A percentile compares a stretch with the other conserved stretches of the same genome.
phyloP scores from a whole-genome alignment of 495 filamentous ascomycete species.

The Trypethelium eluteriae region DNA sequence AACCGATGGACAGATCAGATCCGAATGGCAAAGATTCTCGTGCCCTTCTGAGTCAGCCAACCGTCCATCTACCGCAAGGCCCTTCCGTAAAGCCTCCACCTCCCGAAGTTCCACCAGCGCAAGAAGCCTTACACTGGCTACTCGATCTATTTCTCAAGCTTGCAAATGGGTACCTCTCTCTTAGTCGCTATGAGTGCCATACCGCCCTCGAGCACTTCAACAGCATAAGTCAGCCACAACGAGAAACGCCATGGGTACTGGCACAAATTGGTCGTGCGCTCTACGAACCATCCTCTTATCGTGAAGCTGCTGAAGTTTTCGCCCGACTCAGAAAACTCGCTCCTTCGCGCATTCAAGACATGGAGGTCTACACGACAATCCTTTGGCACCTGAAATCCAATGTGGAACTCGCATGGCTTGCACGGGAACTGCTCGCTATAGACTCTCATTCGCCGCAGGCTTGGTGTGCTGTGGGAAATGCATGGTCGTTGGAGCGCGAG shows the following conservation, averaged over 20 bases:
- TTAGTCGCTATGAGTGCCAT: slow-evolving; percentile 68
- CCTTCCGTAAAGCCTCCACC: slow-evolving; percentile 14
- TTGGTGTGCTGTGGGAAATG: slow-evolving; percentile 93
- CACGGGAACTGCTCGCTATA: slow-evolving; percentile 77
- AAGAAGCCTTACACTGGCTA: slow-evolving; percentile 69
- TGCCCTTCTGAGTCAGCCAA: neutral
- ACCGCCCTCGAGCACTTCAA: slow-evolving; percentile 67
- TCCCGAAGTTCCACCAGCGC: slow-evolving; percentile 35
- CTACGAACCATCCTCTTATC: slow-evolving; percentile 79
- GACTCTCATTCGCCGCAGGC: slow-evolving; percentile 85
- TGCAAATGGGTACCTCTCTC: slow-evolving; percentile 65
- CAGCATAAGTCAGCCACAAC: slow-evolving; percentile 61
- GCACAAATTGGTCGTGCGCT: slow-evolving; percentile 80
- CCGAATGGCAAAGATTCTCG: slow-evolving; percentile 49
- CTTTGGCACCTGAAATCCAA: slow-evolving; percentile 93
- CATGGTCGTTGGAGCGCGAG: slow-evolving; percentile 88
- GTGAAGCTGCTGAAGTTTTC: slow-evolving; percentile 80
- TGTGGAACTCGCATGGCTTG: slow-evolving; percentile 80
- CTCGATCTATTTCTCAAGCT: slow-evolving; percentile 77
- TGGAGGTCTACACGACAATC: slow-evolving; percentile 97
- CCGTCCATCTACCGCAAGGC: neutral
- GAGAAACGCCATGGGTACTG: slow-evolving; percentile 92
- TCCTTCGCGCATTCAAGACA: slow-evolving; percentile 76
- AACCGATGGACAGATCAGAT: slow-evolving; percentile 50
- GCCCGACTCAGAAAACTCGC: slow-evolving; percentile 63